Base-by-base conservation (phyloP, 2,329 filamentous ascomycete species). In the Alternaria arborescens region DNA sequence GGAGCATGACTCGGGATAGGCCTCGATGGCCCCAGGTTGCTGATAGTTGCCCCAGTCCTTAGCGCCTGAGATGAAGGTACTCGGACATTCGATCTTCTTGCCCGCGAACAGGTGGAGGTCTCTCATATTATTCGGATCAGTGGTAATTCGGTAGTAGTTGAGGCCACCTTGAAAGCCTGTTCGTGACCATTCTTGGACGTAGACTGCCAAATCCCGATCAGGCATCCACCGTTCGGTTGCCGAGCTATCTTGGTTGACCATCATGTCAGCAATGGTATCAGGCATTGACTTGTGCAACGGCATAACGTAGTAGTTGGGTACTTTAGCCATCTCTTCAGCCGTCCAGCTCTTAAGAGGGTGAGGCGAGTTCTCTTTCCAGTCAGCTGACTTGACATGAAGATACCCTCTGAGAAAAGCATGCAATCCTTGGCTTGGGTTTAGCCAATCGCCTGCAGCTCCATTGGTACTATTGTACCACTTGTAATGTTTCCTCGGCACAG, bases 261-360 rank as follows among this genome's bases (percentile, higher is more conserved):
- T 89, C 67, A 85, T 82, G 10, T 77, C 65, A 1, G 81, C 80
- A 1, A 92, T 83, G 0, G 83, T 81, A 47, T 86, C 80, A 0
- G 87, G 86, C 86, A 91, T 90, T 1, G 82, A 84, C 8, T 81
- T 78, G 47, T 84, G 70, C 3, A 83, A 74, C 1, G 82, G 85
- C 88, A 91, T 89, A 67, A 91, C 82, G 77, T 91, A 91, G 79
- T 91, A 91, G 53, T 86, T 81, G 0, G 89, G 89, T 81, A 91
- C 83, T 59, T 85, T 81, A 1, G 82, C 82, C 2, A 91, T 72
- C 44, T 88, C 84, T 12, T 79, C 72, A 0, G 88, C 88, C 2
- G 77, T 82, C 87, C 87, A 90, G 2, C 76, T 79, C 12, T 78
- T 64, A 5, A 91, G 78, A 0, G 86, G 82, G 30, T 80, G 78